These are phyloP conservation scores for Rhizomucor miehei DNA, from an alignment of 371 early-diverging fungal species.

Conservation along the genomic window DNA sequence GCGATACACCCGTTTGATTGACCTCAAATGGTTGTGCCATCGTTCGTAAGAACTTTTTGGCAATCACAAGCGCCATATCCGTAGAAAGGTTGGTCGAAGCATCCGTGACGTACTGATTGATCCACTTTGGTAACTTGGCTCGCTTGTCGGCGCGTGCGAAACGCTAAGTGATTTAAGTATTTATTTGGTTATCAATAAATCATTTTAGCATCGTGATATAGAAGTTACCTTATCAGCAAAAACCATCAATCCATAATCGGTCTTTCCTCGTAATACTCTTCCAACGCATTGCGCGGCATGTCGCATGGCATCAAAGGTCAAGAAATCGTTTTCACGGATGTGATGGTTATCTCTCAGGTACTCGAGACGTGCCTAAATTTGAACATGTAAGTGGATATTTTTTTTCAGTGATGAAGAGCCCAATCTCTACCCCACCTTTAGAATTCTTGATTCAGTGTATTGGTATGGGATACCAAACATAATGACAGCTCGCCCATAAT, in stretches of 20 bases:
- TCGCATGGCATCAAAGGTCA: conserved; percentile 99
- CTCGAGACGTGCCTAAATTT: conserved; percentile 83
- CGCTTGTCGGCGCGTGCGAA: conserved; percentile 95
- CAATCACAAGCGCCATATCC: conserved; percentile 96
- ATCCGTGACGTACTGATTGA: conserved; percentile 89
- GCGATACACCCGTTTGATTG: conserved; percentile 57
- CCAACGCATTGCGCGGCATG: conserved; percentile 99
- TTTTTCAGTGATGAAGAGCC: background rate
- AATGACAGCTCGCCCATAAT: conserved; percentile 98
- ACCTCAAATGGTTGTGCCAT: conserved; percentile 97
- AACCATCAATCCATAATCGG: conserved; percentile 99
- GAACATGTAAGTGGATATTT: background rate
- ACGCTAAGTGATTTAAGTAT: conserved; percentile 45
- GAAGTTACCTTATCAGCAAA: conserved; percentile 92
- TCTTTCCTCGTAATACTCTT: conserved; percentile 97
- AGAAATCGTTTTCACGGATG: conserved; percentile 98
- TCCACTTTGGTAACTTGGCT: conserved; percentile 98
- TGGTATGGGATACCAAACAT: conserved; percentile 99
- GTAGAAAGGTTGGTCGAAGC: conserved; percentile 93
- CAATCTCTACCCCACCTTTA: conserved; percentile 58
- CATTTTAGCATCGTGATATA: background rate
- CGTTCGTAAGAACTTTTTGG: conserved; percentile 91
- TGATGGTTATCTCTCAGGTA: conserved; percentile 92
- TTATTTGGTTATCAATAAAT: background rate
- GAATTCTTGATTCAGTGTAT: conserved; percentile 95